Conservation (phyloP, 169 alveolate genomes). For the Toxoplasma gondii region DNA sequence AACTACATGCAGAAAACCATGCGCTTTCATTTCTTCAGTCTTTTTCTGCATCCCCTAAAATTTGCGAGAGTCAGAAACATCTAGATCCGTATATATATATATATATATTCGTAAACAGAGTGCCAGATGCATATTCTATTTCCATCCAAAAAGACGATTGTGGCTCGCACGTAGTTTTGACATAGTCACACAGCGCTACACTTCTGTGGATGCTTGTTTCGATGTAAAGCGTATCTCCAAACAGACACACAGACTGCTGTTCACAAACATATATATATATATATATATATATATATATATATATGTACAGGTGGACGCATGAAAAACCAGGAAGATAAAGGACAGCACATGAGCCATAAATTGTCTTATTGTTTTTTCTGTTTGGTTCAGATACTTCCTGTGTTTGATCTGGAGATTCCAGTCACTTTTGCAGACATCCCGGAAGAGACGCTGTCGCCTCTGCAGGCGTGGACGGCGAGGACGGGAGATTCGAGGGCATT, state of each 20-base stretch:
- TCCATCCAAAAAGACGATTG: no score
- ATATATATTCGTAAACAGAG: background rate
- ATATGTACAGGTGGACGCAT: background rate
- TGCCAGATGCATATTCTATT: background rate
- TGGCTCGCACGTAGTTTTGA: no score
- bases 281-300: no score
- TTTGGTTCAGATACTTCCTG: background rate
- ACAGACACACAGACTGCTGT: background rate
- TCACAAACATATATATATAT: background rate
- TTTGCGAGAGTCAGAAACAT: background rate
- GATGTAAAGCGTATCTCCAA: no score
- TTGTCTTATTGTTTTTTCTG: no score
- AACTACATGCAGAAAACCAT: background rate
- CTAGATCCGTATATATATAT: background rate
- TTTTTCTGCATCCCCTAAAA: background rate
- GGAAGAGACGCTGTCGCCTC: slow-evolving; percentile 35
- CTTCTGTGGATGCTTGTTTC: no score
- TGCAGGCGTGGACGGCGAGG: slow-evolving; percentile 19
- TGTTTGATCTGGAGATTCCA: slow-evolving; percentile 40
- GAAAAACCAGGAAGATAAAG: no score
- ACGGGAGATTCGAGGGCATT: background rate
- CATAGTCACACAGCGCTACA: no score
- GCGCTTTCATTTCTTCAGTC: background rate
- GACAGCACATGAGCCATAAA: no score
- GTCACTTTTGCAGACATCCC: slow-evolving; percentile 41